phyloP scores from a whole-genome alignment of 2,329 filamentous ascomycete species.

The Arthroderma sp. region DNA sequence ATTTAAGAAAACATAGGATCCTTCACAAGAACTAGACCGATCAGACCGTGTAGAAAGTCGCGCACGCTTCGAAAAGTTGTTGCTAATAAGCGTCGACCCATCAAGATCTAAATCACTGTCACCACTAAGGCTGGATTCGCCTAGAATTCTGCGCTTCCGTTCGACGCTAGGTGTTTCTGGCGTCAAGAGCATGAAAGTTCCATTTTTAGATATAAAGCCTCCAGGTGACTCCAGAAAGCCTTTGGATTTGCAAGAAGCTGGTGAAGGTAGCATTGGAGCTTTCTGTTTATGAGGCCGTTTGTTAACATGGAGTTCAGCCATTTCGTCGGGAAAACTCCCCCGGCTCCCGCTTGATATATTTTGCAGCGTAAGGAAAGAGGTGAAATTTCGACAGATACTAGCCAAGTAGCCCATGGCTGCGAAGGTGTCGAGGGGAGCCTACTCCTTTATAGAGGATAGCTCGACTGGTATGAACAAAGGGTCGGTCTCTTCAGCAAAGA shows the following conservation, averaged over 20 bases:
- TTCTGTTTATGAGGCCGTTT: background rate
- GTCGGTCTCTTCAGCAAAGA: background rate
- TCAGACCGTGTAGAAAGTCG: background rate
- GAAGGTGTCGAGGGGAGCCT: background rate
- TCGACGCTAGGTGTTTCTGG: background rate
- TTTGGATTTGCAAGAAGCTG: background rate
- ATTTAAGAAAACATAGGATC: background rate
- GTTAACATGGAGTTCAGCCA: background rate
- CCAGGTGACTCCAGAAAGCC: background rate
- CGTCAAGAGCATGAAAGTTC: background rate
- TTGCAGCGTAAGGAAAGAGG: background rate
- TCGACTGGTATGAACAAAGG: background rate
- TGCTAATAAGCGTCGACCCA: background rate
- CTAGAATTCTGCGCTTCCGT: background rate
- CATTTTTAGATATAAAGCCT: background rate
- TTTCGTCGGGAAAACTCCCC: background rate
- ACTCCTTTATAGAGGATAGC: background rate
- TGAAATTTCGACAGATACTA: conserved; percentile 1
- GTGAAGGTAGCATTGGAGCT: background rate
- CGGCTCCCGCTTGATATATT: background rate
- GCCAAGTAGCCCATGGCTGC: background rate
- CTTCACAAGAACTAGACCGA: background rate
- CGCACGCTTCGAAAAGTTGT: background rate
- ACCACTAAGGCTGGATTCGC: background rate
- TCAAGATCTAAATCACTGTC: background rate